Conservation (phyloP, 805 yeast species). For the Spathaspora passalidarum region DNA sequence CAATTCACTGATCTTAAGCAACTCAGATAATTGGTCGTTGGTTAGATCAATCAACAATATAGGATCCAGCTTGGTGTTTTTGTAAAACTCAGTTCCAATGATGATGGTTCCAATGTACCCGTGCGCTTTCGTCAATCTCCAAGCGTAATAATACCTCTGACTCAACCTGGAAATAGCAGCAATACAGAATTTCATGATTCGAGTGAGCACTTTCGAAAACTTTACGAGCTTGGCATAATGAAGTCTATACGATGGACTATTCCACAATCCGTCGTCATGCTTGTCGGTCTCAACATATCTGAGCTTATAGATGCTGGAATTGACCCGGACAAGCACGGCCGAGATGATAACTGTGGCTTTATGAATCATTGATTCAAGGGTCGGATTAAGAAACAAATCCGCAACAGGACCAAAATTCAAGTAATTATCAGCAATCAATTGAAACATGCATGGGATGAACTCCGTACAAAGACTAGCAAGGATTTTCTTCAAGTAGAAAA, state of each 20-base stretch:
- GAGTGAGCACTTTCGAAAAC: constrained; percentile 18
- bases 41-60: constrained; percentile 12
- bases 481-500: constrained; percentile 30
- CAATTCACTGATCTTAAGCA: constrained; percentile 18
- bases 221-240: constrained; percentile 21
- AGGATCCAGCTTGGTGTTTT: constrained; percentile 8
- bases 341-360: constrained; percentile 25
- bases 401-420: constrained; percentile 41
- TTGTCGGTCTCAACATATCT: constrained; percentile 11
- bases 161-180: constrained; percentile 43
- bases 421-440: constrained; percentile 27
- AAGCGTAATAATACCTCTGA: constrained; percentile 60
- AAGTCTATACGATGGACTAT: constrained; percentile 16
- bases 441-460: constrained; percentile 27
- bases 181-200: constrained; percentile 19
- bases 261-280: constrained; percentile 18
- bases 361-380: constrained; percentile 23
- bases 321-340: constrained; percentile 21
- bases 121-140: constrained; percentile 63
- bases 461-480: constrained; percentile 23
- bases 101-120: constrained; percentile 37
- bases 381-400: constrained; percentile 42
- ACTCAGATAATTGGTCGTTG: constrained; percentile 24
- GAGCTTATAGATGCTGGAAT: constrained; percentile 19
- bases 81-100: constrained; percentile 24